These are phyloP conservation scores for Tolypocladium tropicale DNA, from an alignment of 2,329 filamentous ascomycete genomes.

Conservation along the genomic window DNA sequence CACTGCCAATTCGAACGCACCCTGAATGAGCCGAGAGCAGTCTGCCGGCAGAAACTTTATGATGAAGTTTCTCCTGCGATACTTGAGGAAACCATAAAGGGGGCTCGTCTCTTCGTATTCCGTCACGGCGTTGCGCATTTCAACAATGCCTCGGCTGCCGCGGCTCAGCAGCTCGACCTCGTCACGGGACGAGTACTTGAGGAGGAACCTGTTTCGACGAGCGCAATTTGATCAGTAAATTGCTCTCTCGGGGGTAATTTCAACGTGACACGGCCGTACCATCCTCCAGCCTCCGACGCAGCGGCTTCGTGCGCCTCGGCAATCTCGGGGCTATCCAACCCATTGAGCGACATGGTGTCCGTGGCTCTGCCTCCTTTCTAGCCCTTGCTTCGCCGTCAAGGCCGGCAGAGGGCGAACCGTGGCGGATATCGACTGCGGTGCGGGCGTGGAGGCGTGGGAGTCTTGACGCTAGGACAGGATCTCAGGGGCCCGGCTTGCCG, in stretches of 20 bases:
- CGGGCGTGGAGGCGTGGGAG: not conserved
- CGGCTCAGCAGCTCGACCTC: conserved; percentile 68
- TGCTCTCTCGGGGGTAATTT: not conserved
- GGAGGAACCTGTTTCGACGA: conserved; percentile 62
- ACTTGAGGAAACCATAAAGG: conserved; percentile 84
- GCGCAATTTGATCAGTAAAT: conserved; percentile 9
- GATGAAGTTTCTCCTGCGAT: conserved; percentile 79
- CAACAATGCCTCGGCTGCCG: conserved; percentile 73
- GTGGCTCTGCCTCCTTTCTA: conserved; percentile 1
- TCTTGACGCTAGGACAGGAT: not conserved
- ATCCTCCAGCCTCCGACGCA: conserved; percentile 78
- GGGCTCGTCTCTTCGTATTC: conserved; percentile 77
- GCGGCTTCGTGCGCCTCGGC: conserved; percentile 77
- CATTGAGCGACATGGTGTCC: conserved; percentile 81
- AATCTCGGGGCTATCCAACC: conserved; percentile 71
- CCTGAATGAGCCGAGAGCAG: conserved; percentile 85
- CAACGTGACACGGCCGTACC: conserved; percentile 46
- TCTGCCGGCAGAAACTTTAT: conserved; percentile 89
- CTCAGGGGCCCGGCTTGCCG: not conserved
- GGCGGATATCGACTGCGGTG: not conserved
- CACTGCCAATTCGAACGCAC: conserved; percentile 39
- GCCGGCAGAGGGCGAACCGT: not conserved
- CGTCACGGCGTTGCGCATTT: conserved; percentile 69
- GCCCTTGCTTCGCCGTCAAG: not conserved
- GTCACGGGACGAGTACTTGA: conserved; percentile 85